Percentiles rank a stretch among this genome's conserved stretches.
These are phyloP conservation scores for Rehmannia glutinosa DNA, from an alignment of 257 asterid genomes.

Conservation along the genomic window DNA sequence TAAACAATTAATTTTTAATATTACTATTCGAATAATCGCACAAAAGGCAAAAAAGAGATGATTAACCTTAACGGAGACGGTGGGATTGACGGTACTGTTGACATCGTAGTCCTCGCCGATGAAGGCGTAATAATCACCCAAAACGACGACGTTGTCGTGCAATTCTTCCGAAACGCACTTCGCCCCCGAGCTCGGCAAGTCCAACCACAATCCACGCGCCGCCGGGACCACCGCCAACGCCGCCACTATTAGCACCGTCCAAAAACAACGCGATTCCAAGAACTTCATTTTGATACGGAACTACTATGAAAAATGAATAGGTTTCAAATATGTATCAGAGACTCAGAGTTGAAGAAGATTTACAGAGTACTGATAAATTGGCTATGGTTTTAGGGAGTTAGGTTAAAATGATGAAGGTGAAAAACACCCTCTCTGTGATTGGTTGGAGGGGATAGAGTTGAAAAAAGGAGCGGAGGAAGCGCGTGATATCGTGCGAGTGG, in stretches of 20 bases:
- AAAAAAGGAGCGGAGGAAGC: background rate
- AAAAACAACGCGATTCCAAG: constrained; percentile 16
- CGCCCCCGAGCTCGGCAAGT: constrained; percentile 59
- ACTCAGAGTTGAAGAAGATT: background rate
- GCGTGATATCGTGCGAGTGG: constrained; percentile 28
- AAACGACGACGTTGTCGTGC: constrained; percentile 63
- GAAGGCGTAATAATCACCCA: constrained; percentile 67
- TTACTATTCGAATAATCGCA: too few species aligned
- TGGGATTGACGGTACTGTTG: constrained; percentile 38
- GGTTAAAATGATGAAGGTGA: background rate
- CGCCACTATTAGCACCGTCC: constrained; percentile 25
- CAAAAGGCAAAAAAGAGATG: background rate
- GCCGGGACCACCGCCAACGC: constrained; percentile 37
- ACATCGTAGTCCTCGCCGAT: constrained; percentile 42
- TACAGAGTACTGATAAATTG: too few species aligned
- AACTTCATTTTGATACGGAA: too few species aligned
- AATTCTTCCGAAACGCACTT: constrained; percentile 83
- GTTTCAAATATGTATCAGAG: background rate
- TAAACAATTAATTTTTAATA: too few species aligned
- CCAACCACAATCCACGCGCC: constrained; percentile 68
- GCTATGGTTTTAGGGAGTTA: constrained; percentile 14
- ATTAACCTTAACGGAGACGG: constrained; percentile 70
- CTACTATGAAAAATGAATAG: too few species aligned
- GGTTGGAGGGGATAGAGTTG: background rate
- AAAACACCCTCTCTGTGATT: constrained; percentile 17